Evolutionary conservation across 2,329 filamentous ascomycete species (phyloP), one percentile per base, ranked within the genome.

Genomic region (Pochonia chlamydosporia): DNA sequence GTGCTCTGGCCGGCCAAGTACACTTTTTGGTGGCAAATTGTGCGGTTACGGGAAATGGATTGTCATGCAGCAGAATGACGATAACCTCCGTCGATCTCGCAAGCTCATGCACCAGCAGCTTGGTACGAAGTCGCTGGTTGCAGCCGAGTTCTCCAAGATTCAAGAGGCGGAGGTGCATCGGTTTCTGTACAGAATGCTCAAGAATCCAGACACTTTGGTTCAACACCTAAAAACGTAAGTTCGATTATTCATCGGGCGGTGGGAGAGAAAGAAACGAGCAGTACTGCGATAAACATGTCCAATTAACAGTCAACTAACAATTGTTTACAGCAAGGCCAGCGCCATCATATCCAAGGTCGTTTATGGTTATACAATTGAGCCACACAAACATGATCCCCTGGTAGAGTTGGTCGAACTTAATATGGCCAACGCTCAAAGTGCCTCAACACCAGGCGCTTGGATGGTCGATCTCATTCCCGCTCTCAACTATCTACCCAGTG

Each of bases 331-430:
- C 18, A 40, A 7, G 18, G 37, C 37, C n/a, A 25, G 20, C 37
- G 37, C 37, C 23, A 40, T 25, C 10, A n/a, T 40, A 10, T 40
- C 23, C 7, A 40, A 40, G n/a, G 23, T 40, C 10, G 18, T 25
- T n/a, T 65, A 65, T 18, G 61, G 61, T 23, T 66, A 68, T 40
- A 54, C 53, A 5, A 58, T 62, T 18, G 59, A 64, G n/a, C 58
- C 58, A 2, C 44, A 57, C 16, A 54, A 55, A n/a, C 14, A 41
- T 3, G 65, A 68, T 26, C 55, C 57, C 2, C 49, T 68, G 7
- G 59, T 67, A 2, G 37, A 44, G 1, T 41, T 66, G 11, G 55
- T 61, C 5, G 62, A 64, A 6, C 44, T 45, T 4, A 62, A 61
- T 50, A 59, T 66, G 56, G 43, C 43, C 8, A 53, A 64, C n/a